Evolutionary conservation across 106 monocot genomes (phyloP), one percentile per base, ranked within the genome.

Genomic region (Apostasia shenzhenica): DNA sequence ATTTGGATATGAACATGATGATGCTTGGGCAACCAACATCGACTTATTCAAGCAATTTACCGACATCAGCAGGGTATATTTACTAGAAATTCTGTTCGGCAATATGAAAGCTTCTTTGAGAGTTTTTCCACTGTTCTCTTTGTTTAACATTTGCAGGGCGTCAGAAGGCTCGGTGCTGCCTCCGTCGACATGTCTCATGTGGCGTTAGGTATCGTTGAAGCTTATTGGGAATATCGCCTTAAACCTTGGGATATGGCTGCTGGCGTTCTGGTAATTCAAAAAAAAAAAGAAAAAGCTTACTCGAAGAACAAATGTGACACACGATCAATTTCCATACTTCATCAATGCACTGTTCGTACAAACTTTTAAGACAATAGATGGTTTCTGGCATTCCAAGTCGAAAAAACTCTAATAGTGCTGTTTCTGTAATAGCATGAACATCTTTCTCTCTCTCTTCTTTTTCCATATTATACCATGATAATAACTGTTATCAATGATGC

Each of bases 181-280:
- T 87, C 99, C 58, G 93, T 88, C 12, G 99, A 99, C 71, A 93
- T 99, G 93, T 93, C 84, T 55, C 99, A 99, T 72, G 99, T 99
- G 49, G 90, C 90, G 61, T 71, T 99, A 9, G 99, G 99, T 57
- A 93, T 99, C 73, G 83, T 83, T 1, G 99, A 99, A 74, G 82
- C 83, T 42, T 99, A 88, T 63, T 99, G 99, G 99, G 99, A 99
- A 70, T 99, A 93, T 79, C 89, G 93, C 40, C 80, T 99, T n/a
- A 99, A 99, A 72, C 99, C 99, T 65, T 99, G 99, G 99, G 99
- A 99, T 41, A 87, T 99, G 99, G 99, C 99, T 76, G 99, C 99
- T 79, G 99, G 99, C 49, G 93, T 90, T 70, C 71, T 97, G 86
- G 97, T 97, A 92, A 78, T 63, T 6, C 4, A 51, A 41, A 50